These are phyloP conservation scores for Canna indica DNA, from an alignment of 176 grass and related monocot genomes.

Conservation along the genomic window DNA sequence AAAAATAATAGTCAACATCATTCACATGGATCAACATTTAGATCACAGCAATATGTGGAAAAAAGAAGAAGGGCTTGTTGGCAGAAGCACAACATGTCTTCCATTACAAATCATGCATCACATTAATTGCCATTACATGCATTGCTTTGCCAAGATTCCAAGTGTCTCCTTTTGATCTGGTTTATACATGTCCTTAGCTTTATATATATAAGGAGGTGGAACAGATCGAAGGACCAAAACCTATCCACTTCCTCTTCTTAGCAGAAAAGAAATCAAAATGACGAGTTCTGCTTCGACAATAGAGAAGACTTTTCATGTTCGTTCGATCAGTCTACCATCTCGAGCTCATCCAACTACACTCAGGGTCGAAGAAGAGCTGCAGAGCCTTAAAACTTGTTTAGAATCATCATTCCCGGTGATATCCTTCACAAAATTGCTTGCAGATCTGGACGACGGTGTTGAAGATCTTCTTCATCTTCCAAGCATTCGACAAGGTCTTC, in stretches of 20 bases:
- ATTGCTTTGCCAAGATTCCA: not conserved
- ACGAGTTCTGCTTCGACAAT: not conserved
- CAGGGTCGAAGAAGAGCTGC: constrained; percentile 26
- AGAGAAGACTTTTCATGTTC: constrained; percentile 13
- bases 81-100: not conserved
- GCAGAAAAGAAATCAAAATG: not conserved
- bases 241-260: not conserved
- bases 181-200: not conserved
- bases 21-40: too few species aligned
- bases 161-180: not conserved
- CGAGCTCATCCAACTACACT: constrained; percentile 15
- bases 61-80: not conserved
- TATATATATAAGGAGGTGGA: not conserved
- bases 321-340: constrained; percentile 37
- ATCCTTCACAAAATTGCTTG: not conserved
- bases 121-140: not conserved
- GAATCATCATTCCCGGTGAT: not conserved
- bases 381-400: constrained; percentile 21
- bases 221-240: not conserved
- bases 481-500: not conserved
- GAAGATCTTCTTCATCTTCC: constrained; percentile 6
- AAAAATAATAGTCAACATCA: too few species aligned
- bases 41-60: too few species aligned
- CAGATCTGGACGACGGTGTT: not conserved
- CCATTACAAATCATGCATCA: not conserved